Percentiles rank a stretch among this genome's conserved stretches.
phyloP scores from a whole-genome alignment of 306 rosid species.

The Vigna radiata region DNA sequence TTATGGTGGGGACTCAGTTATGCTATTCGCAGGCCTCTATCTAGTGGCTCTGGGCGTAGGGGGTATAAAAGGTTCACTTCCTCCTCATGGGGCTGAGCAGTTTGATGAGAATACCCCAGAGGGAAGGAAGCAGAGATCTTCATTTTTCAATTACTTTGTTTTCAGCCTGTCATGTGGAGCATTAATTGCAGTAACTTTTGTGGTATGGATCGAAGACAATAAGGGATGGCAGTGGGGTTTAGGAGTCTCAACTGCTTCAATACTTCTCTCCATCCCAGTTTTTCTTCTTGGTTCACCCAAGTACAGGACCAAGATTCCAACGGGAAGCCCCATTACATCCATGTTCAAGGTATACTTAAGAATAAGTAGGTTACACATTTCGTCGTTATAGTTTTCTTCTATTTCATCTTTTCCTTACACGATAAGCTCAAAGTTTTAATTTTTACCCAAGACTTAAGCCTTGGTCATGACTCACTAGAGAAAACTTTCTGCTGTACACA shows the following conservation, averaged over 20 bases:
- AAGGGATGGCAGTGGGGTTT: constrained; percentile 93
- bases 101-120: constrained; percentile 66
- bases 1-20: constrained; percentile 53
- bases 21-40: constrained; percentile 78
- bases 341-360: constrained; percentile 62
- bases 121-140: constrained; percentile 71
- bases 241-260: constrained; percentile 65
- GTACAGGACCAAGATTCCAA: constrained; percentile 72
- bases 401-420: neutral
- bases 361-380: neutral
- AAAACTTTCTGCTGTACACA: no score
- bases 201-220: constrained; percentile 91
- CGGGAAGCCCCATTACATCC: constrained; percentile 77
- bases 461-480: neutral
- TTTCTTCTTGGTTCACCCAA: constrained; percentile 71
- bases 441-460: neutral
- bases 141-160: constrained; percentile 78
- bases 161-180: constrained; percentile 82
- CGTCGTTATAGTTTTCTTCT: neutral
- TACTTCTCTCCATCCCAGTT: constrained; percentile 71
- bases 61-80: constrained; percentile 88
- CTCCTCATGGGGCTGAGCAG: constrained; percentile 86
- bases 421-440: neutral
- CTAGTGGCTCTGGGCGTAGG: constrained; percentile 89
- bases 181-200: constrained; percentile 76